These are phyloP conservation scores for Sparassis latifolia DNA, from an alignment of 1,284 basidiomycete genomes.

Conservation along the genomic window DNA sequence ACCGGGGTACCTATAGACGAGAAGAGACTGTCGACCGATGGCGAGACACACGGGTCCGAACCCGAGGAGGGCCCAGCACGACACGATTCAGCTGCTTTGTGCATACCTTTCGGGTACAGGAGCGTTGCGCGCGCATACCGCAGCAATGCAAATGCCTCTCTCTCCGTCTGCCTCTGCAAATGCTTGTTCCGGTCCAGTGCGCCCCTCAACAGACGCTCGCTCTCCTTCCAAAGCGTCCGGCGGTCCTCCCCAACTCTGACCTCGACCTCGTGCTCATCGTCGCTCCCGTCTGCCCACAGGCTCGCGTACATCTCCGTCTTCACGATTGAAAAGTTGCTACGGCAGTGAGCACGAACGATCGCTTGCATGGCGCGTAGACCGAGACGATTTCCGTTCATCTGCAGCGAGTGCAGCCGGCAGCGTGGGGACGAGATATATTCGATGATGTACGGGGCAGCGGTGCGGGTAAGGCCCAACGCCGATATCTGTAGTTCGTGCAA, in stretches of 20 bases:
- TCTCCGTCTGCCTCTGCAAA: conserved; percentile 38
- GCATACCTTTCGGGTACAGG: conserved; percentile 20
- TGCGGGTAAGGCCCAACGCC: conserved; percentile 41
- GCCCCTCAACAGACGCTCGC: conserved; percentile 31
- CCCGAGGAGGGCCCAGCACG: neutral
- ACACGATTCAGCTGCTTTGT: neutral
- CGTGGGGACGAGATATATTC: conserved; percentile 47
- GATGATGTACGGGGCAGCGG: conserved; percentile 36
- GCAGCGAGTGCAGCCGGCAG: conserved; percentile 44
- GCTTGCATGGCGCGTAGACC: conserved; percentile 37
- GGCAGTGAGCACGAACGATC: conserved; percentile 40
- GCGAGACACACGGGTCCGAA: conserved; percentile 4
- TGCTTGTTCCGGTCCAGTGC: conserved; percentile 42
- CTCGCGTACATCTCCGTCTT: conserved; percentile 50
- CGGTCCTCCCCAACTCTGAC: conserved; percentile 20
- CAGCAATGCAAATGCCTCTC: conserved; percentile 47
- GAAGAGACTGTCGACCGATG: conserved; percentile 10
- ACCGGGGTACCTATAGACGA: conserved; percentile 11
- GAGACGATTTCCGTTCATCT: conserved; percentile 51
- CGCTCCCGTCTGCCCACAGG: conserved; percentile 24
- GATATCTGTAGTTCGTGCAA: conserved; percentile 53
- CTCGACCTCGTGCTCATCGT: conserved; percentile 21
- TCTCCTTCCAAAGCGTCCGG: conserved; percentile 28
- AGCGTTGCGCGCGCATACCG: conserved; percentile 45
- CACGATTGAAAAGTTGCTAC: conserved; percentile 43